Percentiles rank a stretch among this genome's conserved stretches.
Evolutionary conservation across 75 land plant species (phyloP).

Genomic region (Isoetes taiwanensis): DNA sequence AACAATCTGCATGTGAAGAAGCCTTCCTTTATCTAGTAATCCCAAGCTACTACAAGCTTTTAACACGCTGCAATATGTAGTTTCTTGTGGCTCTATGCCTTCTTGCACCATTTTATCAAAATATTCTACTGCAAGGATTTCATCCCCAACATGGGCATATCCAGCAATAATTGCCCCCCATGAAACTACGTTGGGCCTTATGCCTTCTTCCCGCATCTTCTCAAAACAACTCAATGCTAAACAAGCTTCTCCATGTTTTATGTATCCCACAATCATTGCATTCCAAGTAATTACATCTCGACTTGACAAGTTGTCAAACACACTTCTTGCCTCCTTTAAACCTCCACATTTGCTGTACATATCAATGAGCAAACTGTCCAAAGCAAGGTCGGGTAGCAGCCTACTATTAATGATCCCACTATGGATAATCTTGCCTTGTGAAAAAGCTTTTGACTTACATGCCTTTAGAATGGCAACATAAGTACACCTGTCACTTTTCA

Average conservation of each 20-base stretch:
- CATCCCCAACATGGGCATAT: too few species aligned
- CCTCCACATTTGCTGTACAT: background rate
- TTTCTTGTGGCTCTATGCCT: conserved; percentile 19
- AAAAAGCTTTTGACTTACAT: too few species aligned
- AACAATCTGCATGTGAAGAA: conserved; percentile 22
- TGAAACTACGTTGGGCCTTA: too few species aligned
- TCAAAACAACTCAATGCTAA: too few species aligned
- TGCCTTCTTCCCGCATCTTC: too few species aligned
- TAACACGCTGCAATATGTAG: conserved; percentile 28
- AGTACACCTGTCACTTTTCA: too few species aligned
- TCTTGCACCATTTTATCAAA: conserved; percentile 20
- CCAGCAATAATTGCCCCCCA: too few species aligned
- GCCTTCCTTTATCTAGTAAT: conserved; percentile 27
- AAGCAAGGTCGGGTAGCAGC: background rate
- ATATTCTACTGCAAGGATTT: conserved; percentile 27
- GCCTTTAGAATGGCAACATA: too few species aligned
- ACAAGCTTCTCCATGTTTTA: background rate
- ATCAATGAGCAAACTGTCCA: background rate
- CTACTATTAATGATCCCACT: conserved; percentile 2
- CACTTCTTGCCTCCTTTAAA: background rate
- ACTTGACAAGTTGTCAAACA: background rate
- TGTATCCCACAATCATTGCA: conserved; percentile 9
- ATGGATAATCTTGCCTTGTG: too few species aligned
- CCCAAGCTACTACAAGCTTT: conserved; percentile 52
- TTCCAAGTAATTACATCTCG: conserved; percentile 1